Evolutionary conservation across 495 filamentous ascomycete species (phyloP), one percentile per base, ranked within the genome.

Genomic region (Penicillium bialowiezense): DNA sequence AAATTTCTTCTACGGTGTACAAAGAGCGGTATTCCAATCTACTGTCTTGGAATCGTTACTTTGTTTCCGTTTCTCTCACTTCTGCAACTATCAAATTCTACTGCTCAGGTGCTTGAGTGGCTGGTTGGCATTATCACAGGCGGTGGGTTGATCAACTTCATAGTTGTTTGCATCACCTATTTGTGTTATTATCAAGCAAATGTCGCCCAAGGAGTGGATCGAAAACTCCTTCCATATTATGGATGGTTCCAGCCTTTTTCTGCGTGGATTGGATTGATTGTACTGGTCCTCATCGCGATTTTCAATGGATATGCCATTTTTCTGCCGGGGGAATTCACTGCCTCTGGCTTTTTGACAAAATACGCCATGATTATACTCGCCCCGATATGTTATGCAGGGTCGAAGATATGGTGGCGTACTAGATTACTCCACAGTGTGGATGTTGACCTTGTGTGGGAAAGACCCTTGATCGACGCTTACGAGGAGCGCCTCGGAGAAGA

Each of bases 131-230:
- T 64, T 15, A 50, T 44, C 43, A 72, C 68, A 1, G 63, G 59
- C 2, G 54, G 36, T 0, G 53, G 59, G 18, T 52, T 73, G 13
- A 61, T 71, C 34, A 67, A 73, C 51, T 71, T 68, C 53, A 56
- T 68, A 31, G 64, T 74, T 55, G 80, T 79, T 51, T 65, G 64
- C 32, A 52, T 79, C 7, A 85, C 80, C 1, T 86, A 71, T 41
- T 40, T 71, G n/a, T 56, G 60, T 26, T 72, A 73, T 56, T 62
- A 72, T 40, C 44, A 54, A 4, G 63, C 71, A 2, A 47, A 67
- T 19, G 54, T 58, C 15, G 45, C 35, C 7, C 69, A 72, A 42
- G 69, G 67, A 1, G 51, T 76, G 15, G 56, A 57, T 28, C 63
- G 71, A 5, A 35, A 43, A 2, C 55, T 41, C 0, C 31, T 73